Evolutionary conservation across 2,329 filamentous ascomycete species (phyloP), one percentile per base, ranked within the genome.

Genomic region (Fusarium humuli): DNA sequence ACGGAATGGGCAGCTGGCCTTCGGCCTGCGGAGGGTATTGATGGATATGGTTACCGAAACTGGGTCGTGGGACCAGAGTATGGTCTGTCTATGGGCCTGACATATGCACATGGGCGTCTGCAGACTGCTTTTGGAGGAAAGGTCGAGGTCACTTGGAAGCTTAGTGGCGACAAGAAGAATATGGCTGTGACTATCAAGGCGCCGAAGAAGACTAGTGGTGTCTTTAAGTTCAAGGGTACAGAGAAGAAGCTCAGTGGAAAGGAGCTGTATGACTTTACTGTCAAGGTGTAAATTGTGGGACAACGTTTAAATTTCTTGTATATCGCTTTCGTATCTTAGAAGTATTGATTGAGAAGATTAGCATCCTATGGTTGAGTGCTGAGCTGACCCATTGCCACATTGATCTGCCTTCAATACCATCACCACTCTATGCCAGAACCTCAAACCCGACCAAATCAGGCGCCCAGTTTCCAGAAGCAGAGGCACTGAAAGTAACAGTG

Each of bases 381-480:
- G 30, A 16, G 14, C 16, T 18, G 14, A 34, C n/a, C n/a, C n/a
- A n/a, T n/a, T n/a, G 14, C 32, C 32, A 34, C 9, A 2, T 18
- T 18, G 16, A 34, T 37, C 5, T 18, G 5, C 9, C 32, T 10
- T 7, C 34, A n/a, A 5, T 3, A 11, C 5, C 18, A n/a, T 6
- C 16, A 11, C 32, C 5, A 29, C 27, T 10, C 34, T 25, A 50
- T 20, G n/a, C 49, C 4, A 53, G 10, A 49, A 71, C n/a, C 37
- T 83, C 79, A 45, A 84, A 79, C 0, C 82, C 83, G 18, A 84
- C 83, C 45, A 84, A 57, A 58, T 84, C 82, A 6, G 83, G 81
- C 2, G 80, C 82, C 69, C 76, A 79, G 0, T 67, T 52, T 3
- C 71, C 71, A 1, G 72, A 73, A 5, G 72, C 65, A 1, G 75